Percentiles rank a stretch among this genome's conserved stretches.
These are phyloP conservation scores for Neurospora pannonica DNA, from an alignment of 495 filamentous ascomycete species.

Conservation along the genomic window DNA sequence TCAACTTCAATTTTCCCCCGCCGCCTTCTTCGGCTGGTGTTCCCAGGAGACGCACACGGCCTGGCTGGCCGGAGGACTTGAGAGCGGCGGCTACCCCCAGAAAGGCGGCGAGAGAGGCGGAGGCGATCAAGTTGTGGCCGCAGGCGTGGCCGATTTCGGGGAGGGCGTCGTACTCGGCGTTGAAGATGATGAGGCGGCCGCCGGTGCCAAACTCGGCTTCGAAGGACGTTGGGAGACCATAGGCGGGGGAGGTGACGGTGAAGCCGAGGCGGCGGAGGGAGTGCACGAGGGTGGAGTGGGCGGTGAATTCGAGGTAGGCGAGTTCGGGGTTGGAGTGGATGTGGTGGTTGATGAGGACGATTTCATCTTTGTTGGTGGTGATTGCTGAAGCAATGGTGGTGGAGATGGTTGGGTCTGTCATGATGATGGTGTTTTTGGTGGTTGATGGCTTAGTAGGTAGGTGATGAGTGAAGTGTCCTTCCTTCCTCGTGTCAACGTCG, in stretches of 20 bases:
- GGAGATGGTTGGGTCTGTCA: conserved; percentile 10
- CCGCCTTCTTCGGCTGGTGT: conserved; percentile 61
- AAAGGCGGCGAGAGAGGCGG: conserved; percentile 48
- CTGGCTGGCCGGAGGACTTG: conserved; percentile 36
- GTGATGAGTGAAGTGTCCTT: neutral
- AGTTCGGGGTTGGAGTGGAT: conserved; percentile 46
- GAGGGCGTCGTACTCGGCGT: conserved; percentile 47
- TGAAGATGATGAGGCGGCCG: conserved; percentile 39
- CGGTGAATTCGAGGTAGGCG: conserved; percentile 43
- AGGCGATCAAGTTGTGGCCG: conserved; percentile 62
- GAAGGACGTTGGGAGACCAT: conserved; percentile 46
- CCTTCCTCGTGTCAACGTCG: neutral
- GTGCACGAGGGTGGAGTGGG: conserved; percentile 42
- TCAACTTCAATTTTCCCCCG: conserved; percentile 41
- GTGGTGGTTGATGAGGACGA: conserved; percentile 39
- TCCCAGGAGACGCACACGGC: conserved; percentile 52
- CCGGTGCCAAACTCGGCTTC: conserved; percentile 29
- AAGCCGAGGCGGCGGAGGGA: conserved; percentile 30
- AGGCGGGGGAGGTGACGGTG: conserved; percentile 35
- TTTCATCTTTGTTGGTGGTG: conserved; percentile 14
- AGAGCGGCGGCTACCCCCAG: conserved; percentile 46
- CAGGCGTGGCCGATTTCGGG: conserved; percentile 38
- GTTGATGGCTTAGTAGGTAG: neutral
- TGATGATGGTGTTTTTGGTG: neutral
- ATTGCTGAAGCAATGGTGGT: conserved; percentile 9